Evolutionary conservation across 345 rosid genomes (phyloP), one percentile per base, ranked within the genome.

Genomic region (Rubroshorea leprosula): DNA sequence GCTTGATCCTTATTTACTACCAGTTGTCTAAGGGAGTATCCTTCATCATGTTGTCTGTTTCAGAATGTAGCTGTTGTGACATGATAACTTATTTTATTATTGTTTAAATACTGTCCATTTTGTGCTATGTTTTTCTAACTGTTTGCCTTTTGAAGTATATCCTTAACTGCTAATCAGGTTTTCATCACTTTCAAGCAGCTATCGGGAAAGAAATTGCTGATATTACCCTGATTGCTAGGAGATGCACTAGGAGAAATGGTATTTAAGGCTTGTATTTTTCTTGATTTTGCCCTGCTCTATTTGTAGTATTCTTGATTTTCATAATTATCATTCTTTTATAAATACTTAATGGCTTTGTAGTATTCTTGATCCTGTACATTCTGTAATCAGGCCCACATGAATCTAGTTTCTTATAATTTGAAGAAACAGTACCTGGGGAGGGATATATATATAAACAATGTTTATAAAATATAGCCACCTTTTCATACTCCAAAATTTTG

Each of bases 171-270:
- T 64, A 35, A 51, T 61, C 67, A 89, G 82, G 89, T 71, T 93
- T 87, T 65, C 82, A 85, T 60, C 75, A 84, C 71, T 93, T 93
- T 60, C 97, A 93, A 80, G 72, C 97, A 24, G 97, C 96, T 71
- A 74, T 93, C 66, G 99, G 94, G 49, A 82, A 71, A 77, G 97
- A 85, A 23, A 87, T 89, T 68, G 76, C 70, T 73, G 89, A 87
- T 55, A 74, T 93, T 67, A 87, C 95, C 29, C 76, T 93, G 55
- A 82, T 93, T 62, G 95, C 99, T 43, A 80, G 99, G 91, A 82
- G 99, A 72, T 89, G 99, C 72, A 85, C 94, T 0, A 78, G 99
- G 72, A 85, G 97, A 85, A 93, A 80, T 71, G 99, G 99, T 93
- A 83, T 38, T 21, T 19, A 53, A 65, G 51, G 52, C 62, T 63